Base-by-base conservation (phyloP, 1,284 basidiomycete species). In the Microbotryum lychnidis-dioicae region DNA sequence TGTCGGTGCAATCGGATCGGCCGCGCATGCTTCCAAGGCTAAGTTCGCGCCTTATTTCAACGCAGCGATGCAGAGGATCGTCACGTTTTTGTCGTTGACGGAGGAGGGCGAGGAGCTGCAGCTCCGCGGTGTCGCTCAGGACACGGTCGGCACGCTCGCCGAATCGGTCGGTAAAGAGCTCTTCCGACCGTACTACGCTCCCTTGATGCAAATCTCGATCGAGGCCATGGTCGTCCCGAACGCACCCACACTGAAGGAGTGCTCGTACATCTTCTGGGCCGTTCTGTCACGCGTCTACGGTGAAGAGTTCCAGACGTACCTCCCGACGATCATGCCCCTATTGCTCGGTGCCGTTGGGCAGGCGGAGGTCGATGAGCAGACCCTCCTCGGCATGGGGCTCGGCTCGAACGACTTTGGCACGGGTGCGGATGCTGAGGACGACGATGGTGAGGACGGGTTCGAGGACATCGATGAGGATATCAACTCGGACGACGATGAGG, bases 201-300 rank as follows among this genome's bases (percentile, higher is more conserved):
- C 92, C 64, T 85, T 97, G 82, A 97, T 99, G 94, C 86, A 87
- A 75, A 86, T 91, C 70, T 90, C 93, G 4, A 93, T 97, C 80
- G 84, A 88, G 71, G 93, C 89, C 55, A 84, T 94, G 64, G 85
- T 88, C 66, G 83, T 94, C 76, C 88, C 90, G 69, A 79, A 80
- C 73, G 87, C 83, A 68, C 87, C 92, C 6, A 83, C 92, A 65
- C 80, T 98, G 64, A 83, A 91, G 70, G 96, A 99, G 77, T 97
- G 92, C 77, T 90, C 87, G 73, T 98, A 97, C 84, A 81, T 99
- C 72, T 97, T 97, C 84, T 98, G 98, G 72, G 90, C 92, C 65
- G 91, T 96, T 69, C 94, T 98, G 89, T 87, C 93, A 29, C 84
- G 89, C 57, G 92, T 98, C 31, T 99, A 97, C 73, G 89, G 85